These are phyloP conservation scores for Colletotrichum filicis DNA, from an alignment of 2,329 filamentous ascomycete species.

Conservation along the genomic window DNA sequence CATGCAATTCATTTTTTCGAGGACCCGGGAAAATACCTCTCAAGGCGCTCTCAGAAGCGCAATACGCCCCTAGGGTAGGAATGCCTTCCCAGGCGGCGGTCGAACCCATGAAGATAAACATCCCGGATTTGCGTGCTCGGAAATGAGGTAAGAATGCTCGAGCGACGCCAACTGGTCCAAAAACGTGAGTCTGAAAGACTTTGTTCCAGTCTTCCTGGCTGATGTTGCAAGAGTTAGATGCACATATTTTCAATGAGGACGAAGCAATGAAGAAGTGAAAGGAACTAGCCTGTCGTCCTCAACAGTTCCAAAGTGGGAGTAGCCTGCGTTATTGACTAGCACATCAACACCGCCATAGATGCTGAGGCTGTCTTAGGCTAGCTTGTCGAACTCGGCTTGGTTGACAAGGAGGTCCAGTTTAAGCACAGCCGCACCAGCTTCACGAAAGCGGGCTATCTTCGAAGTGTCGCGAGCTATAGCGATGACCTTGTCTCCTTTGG, in stretches of 20 bases:
- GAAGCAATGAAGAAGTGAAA: too few species aligned
- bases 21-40: too few species aligned
- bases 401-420: neutral
- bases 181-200: slow-evolving; percentile 48
- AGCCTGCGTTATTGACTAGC: slow-evolving; percentile 53
- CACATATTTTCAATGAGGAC: too few species aligned
- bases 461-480: slow-evolving; percentile 53
- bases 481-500: slow-evolving; percentile 52
- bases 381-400: slow-evolving; percentile 3
- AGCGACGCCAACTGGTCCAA: slow-evolving; percentile 49
- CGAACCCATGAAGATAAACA: slow-evolving; percentile 48
- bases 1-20: too few species aligned
- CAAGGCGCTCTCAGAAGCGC: slow-evolving; percentile 45
- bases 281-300: slow-evolving; percentile 43
- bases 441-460: slow-evolving; percentile 46
- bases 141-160: slow-evolving; percentile 46
- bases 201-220: slow-evolving; percentile 5
- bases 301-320: slow-evolving; percentile 40
- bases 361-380: neutral
- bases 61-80: slow-evolving; percentile 44
- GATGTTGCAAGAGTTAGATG: too few species aligned
- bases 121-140: slow-evolving; percentile 43
- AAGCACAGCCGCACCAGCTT: neutral
- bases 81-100: slow-evolving; percentile 47
- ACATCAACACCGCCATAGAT: slow-evolving; percentile 46